Base-by-base conservation (phyloP, 2,329 filamentous ascomycete species). In the Botrytis cinerea region DNA sequence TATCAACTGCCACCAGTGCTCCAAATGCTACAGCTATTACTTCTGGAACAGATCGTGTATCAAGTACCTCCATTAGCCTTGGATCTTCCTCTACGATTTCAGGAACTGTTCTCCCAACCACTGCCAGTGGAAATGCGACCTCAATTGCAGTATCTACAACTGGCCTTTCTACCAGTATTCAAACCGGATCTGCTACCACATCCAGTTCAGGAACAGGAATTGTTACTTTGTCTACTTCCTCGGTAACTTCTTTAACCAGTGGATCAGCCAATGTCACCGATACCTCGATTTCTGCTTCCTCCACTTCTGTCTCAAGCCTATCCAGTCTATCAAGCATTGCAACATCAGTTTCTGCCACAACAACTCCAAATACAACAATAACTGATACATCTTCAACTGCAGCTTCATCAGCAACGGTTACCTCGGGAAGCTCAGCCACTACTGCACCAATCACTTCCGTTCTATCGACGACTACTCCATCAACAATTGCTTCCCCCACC, bases 311-410 rank as follows among this genome's bases (percentile, higher is more conserved):
- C 16, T 67, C 70, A 60, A 35, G 61, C 9, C 51, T 54, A 25
- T 72, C 70, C 25, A 72, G 61, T 14, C 51, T 54, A 25, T 72
- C 70, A 32, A 72, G 48, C 16, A 54, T 48, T 45, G 61, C 22
- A 43, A 67, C 38, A 43, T 40, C 72, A 25, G 40, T 68, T 51
- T 70, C 66, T 35, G 66, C 72, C 43, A 60, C 72, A 35, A 57
- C 71, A 28, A 40, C 61, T 4, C 45, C 61, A 64, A 71, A 64
- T 16, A 72, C 60, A 14, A 62, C 63, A 22, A 16, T 40, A 48
- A 72, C 60, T n/a, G 71, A 62, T 38, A 74, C 54, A 22, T 72
- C 70, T 10, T 63, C 69, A 9, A 38, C 71, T 38, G 64, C 72
- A 6, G 54, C 51, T 9, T 71, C 70, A n/a, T 71, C 51, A 45